These are phyloP conservation scores for Phialocephala sp. DNA, from an alignment of 2,329 filamentous ascomycete species.

Conservation along the genomic window DNA sequence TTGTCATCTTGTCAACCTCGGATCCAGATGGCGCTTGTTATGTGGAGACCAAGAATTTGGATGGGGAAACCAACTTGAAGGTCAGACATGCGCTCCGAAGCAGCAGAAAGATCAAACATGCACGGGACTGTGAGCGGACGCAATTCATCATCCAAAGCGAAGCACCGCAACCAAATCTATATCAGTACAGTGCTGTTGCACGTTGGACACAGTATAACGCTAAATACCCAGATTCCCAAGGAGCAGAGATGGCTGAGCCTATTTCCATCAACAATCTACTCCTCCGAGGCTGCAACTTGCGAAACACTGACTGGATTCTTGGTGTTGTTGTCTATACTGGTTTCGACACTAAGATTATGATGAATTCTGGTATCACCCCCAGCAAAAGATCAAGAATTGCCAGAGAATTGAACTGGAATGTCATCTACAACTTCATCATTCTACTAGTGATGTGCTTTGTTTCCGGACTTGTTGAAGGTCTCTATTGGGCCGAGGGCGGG, in stretches of 20 bases:
- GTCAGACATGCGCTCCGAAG: constrained; percentile 90
- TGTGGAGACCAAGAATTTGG: constrained; percentile 96
- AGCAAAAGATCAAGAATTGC: constrained; percentile 92
- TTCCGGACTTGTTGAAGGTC: constrained; percentile 82
- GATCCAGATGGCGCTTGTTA: constrained; percentile 95
- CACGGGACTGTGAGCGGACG: constrained; percentile 87
- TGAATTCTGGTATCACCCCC: constrained; percentile 94
- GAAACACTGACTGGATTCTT: constrained; percentile 95
- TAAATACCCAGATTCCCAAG: constrained; percentile 64
- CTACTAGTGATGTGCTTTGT: constrained; percentile 89
- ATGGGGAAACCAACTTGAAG: constrained; percentile 97
- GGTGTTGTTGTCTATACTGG: constrained; percentile 94
- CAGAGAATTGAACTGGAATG: constrained; percentile 94
- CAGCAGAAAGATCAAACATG: constrained; percentile 82
- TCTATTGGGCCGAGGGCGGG: constrained; percentile 76
- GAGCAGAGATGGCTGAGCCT: constrained; percentile 85
- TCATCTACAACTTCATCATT: constrained; percentile 94
- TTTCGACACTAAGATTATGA: constrained; percentile 98
- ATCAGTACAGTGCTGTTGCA: constrained; percentile 90
- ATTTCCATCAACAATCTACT: constrained; percentile 95
- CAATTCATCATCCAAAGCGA: constrained; percentile 92
- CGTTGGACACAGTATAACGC: constrained; percentile 80
- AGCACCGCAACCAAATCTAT: constrained; percentile 88
- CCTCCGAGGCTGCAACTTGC: constrained; percentile 88
- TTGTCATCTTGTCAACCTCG: constrained; percentile 91